A percentile compares a stretch with the other conserved stretches of the same genome.
phyloP scores from a whole-genome alignment of 805 yeast genomes.

The Kodamaea kaohsiungensis region DNA sequence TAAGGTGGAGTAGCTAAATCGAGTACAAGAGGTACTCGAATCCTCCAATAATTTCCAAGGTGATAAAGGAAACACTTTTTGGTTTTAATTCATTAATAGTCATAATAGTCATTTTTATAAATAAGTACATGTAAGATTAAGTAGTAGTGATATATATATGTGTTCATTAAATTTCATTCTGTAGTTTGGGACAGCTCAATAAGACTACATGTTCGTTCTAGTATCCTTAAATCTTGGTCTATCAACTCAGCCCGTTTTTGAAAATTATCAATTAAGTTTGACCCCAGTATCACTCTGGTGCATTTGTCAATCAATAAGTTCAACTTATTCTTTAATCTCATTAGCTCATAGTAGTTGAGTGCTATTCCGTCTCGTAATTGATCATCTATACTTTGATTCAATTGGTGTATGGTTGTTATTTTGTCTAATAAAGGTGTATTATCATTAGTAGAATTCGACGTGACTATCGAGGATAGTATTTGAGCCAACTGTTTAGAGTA shows the following conservation, averaged over 20 bases:
- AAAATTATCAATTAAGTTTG: slow-evolving; percentile 8
- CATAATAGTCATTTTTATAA: not conserved
- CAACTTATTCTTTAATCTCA: slow-evolving; percentile 14
- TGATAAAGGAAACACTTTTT: not conserved
- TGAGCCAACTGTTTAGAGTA: slow-evolving; percentile 27
- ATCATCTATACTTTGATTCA: slow-evolving; percentile 37
- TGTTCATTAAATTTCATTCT: no score
- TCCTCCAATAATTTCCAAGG: no score
- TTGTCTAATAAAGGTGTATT: slow-evolving; percentile 20
- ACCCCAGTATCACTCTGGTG: not conserved
- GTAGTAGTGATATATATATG: no score
- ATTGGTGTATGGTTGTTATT: slow-evolving; percentile 41
- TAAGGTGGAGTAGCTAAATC: no score
- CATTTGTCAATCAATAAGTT: slow-evolving; percentile 12
- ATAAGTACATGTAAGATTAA: not conserved
- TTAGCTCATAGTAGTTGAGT: slow-evolving; percentile 16
- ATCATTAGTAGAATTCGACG: slow-evolving; percentile 29
- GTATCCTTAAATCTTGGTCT: slow-evolving; percentile 70
- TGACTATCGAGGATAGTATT: slow-evolving; percentile 24
- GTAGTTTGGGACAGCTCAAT: slow-evolving; percentile 19
- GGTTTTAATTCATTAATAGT: not conserved
- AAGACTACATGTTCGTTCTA: slow-evolving; percentile 51
- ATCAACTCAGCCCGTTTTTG: slow-evolving; percentile 57
- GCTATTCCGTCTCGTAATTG: slow-evolving; percentile 39
- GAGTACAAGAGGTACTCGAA: no score